Evolutionary conservation across 2,329 filamentous ascomycete species (phyloP).

Genomic region (Sporothrix protearum): DNA sequence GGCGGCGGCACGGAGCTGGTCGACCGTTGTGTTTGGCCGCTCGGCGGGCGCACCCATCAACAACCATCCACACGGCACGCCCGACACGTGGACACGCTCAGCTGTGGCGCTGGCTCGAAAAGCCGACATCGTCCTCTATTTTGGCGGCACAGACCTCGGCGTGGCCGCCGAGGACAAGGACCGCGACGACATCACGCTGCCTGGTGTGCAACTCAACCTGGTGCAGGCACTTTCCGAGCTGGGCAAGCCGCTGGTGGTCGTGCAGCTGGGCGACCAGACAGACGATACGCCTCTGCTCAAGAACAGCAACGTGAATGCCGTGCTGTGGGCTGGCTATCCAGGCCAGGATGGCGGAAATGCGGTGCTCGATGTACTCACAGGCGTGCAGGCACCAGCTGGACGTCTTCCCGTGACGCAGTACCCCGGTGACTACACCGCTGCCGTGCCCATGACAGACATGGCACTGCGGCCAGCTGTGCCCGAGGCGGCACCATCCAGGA

Average conservation of each 20-base stretch:
- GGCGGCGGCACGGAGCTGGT: conserved; percentile 40
- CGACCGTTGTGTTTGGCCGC: background rate
- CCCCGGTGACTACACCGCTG: conserved; percentile 48
- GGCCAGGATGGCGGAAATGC: conserved; percentile 58
- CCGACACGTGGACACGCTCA: conserved; percentile 26
- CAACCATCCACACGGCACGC: background rate
- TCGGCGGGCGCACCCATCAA: background rate
- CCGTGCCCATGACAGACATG: conserved; percentile 57
- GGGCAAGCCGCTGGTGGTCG: conserved; percentile 48
- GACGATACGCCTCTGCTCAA: conserved; percentile 49
- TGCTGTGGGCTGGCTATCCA: conserved; percentile 58
- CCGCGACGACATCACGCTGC: conserved; percentile 50
- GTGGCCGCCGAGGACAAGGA: conserved; percentile 53
- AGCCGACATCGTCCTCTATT: conserved; percentile 52
- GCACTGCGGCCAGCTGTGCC: conserved; percentile 40
- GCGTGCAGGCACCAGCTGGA: conserved; percentile 49
- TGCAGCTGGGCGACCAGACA: conserved; percentile 50
- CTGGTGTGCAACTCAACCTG: conserved; percentile 49
- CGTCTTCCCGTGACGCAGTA: conserved; percentile 57
- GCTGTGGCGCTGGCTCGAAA: conserved; percentile 41
- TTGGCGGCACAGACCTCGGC: conserved; percentile 53
- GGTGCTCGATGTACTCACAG: conserved; percentile 52
- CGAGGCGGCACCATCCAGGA: background rate
- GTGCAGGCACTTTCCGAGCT: conserved; percentile 44
- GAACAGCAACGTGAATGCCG: conserved; percentile 47